Evolutionary conservation across 2,329 filamentous ascomycete species (phyloP).

Genomic region (Sporothrix sp.): DNA sequence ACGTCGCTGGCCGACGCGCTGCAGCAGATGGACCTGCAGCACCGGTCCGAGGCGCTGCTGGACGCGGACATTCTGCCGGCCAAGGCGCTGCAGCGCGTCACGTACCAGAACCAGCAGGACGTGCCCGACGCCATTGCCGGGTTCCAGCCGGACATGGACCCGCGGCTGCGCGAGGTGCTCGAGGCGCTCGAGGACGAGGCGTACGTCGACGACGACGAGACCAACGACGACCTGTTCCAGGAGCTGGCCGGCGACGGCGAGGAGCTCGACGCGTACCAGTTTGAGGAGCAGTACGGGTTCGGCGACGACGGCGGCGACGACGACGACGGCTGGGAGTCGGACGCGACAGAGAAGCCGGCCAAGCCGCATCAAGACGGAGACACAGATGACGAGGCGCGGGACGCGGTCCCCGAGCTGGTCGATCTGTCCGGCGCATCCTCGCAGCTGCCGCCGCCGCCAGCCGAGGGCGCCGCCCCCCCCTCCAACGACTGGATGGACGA

Average conservation of each 20-base stretch:
- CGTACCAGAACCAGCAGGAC: slow-evolving; percentile 88
- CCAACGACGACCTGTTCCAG: slow-evolving; percentile 79
- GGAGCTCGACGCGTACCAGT: slow-evolving; percentile 58
- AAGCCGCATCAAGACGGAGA: slow-evolving; percentile 22
- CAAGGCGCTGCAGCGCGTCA: slow-evolving; percentile 64
- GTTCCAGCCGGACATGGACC: slow-evolving; percentile 97
- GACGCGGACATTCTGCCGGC: slow-evolving; percentile 69
- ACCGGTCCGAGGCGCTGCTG: slow-evolving; percentile 48
- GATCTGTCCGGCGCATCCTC: slow-evolving; percentile 19
- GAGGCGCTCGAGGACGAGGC: slow-evolving; percentile 93
- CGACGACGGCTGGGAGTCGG: slow-evolving; percentile 92
- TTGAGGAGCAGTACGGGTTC: slow-evolving; percentile 56
- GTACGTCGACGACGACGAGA: slow-evolving; percentile 77
- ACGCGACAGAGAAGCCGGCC: slow-evolving; percentile 74
- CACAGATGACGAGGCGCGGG: slow-evolving; percentile 28
- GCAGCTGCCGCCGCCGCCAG: background rate
- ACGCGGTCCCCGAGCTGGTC: slow-evolving; percentile 40
- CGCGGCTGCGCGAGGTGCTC: slow-evolving; percentile 76
- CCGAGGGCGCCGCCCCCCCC: background rate
- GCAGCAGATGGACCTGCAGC: slow-evolving; percentile 47
- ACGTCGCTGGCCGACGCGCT: slow-evolving; percentile 75
- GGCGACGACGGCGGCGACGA: slow-evolving; percentile 36
- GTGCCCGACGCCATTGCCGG: slow-evolving; percentile 84
- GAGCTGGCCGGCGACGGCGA: slow-evolving; percentile 35
- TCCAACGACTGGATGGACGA: slow-evolving; percentile 80